Evolutionary conservation across 108 stramenopile species (phyloP), one percentile per base, ranked within the genome.

Genomic region (Aurantiochytrium sp.): DNA sequence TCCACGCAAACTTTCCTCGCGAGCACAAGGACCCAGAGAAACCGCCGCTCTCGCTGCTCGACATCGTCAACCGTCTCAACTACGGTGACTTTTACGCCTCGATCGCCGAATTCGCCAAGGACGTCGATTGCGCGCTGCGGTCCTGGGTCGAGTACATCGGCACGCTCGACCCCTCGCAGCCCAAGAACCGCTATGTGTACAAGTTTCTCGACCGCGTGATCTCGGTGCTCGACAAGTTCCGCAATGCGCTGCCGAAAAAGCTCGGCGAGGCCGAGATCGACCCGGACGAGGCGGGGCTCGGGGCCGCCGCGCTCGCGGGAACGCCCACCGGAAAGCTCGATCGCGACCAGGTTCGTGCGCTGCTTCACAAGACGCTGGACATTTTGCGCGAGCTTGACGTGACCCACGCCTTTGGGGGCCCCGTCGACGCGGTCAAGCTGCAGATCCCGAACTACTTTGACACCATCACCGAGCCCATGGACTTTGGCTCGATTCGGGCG

Each of bases 401-500:
- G 42, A 12, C 15, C 39, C 12, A 30, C 24, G 73, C 30, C 12
- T 94, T 94, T 86, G 90, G 90, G 68, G 90, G 42, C 31, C 93
- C 94, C 52, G 94, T 94, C 31, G 91, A 94, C 85, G 87, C 91
- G 0, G 87, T 68, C 4, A 34, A 73, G 45, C 73, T 81, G 6
- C n/a, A 48, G 19, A 90, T 93, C 39, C 89, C 89, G 2, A 92
- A 94, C 68, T 94, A 94, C 89, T 65, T 55, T 41, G 92, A 92
- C 37, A 69, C 87, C 10, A 90, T 94, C 85, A 90, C 86, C 54
- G 8, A 90, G n/a, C 93, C 94, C 45, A 94, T 94, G 93, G 94
- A 94, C 88, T 69, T 94, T 4, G 92, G 93, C 42, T 93, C 93
- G 17, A 52, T 92, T 10, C 87, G 88, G 55, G 89, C 36, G 22